phyloP scores from a whole-genome alignment of 129 eudicot species.

The Chrysanthemum seticuspe region DNA sequence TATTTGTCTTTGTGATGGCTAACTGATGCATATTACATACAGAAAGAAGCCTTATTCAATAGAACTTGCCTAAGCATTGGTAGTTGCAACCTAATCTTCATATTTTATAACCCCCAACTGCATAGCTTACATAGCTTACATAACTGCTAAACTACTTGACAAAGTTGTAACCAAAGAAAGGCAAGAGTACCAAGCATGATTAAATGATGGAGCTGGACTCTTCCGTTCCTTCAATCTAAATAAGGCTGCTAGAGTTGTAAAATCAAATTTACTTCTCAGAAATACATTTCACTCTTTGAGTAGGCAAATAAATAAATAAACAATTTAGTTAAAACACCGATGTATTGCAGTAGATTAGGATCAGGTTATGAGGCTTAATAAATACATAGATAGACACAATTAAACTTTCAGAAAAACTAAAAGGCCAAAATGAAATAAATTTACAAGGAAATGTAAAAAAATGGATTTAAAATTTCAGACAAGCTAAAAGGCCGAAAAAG shows the following conservation, averaged over 20 bases:
- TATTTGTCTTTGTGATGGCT: background rate
- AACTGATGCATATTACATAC: background rate
- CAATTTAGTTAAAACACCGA: too few relatives aligned
- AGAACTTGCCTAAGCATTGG: too few relatives aligned
- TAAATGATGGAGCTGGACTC: background rate
- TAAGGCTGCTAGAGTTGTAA: background rate
- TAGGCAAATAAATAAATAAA: background rate
- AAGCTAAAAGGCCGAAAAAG: constrained; percentile 16
- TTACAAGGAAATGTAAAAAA: too few relatives aligned
- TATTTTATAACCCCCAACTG: background rate
- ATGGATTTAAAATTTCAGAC: background rate
- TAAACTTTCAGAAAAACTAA: constrained; percentile 5
- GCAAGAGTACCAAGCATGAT: constrained; percentile 3
- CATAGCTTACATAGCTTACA: too few relatives aligned
- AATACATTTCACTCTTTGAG: background rate
- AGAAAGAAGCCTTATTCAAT: background rate
- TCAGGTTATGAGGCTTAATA: too few relatives aligned
- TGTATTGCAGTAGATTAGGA: too few relatives aligned
- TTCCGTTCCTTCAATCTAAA: too few relatives aligned
- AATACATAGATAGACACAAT: too few relatives aligned
- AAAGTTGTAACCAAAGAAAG: background rate
- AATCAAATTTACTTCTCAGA: background rate
- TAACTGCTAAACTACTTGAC: background rate
- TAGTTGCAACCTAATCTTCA: background rate
- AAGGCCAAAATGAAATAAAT: constrained; percentile 1